Conservation (phyloP, 2,329 filamentous ascomycete genomes). For the Neofusicoccum kwambonambiense region DNA sequence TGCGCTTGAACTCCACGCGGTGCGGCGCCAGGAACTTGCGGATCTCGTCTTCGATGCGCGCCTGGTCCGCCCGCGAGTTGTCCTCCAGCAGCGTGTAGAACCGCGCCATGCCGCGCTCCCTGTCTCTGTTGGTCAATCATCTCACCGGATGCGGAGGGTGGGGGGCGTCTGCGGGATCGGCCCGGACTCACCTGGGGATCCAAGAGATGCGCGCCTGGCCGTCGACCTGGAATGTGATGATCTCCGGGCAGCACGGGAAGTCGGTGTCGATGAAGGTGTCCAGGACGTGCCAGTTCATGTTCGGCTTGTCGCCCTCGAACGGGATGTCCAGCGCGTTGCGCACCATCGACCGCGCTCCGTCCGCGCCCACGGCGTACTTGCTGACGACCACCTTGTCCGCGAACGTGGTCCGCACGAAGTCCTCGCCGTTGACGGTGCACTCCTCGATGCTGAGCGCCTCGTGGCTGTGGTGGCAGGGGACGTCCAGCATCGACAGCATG, state of each 20-base stretch:
- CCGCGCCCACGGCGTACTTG: constrained; percentile 24
- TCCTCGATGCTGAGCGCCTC: constrained; percentile 14
- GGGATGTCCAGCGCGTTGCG: constrained; percentile 35
- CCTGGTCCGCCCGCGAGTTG: constrained; percentile 36
- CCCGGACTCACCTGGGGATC: constrained; percentile 41
- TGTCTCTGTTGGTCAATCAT: background rate
- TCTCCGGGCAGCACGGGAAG: constrained; percentile 48
- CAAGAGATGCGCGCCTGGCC: constrained; percentile 49
- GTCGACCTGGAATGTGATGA: constrained; percentile 49
- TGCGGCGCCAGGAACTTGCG: constrained; percentile 47
- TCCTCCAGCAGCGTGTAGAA: constrained; percentile 51
- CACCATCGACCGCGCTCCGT: constrained; percentile 23
- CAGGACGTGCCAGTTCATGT: constrained; percentile 52
- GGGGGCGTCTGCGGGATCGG: too few species aligned
- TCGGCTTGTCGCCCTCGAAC: constrained; percentile 50
- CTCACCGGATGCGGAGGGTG: too few species aligned
- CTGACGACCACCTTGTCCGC: constrained; percentile 15
- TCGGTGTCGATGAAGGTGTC: constrained; percentile 52
- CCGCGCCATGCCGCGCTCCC: constrained; percentile 47
- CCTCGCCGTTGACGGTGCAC: constrained; percentile 13
- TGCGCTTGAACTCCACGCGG: constrained; percentile 43
- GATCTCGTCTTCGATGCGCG: constrained; percentile 39
- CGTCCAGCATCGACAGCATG: constrained; percentile 37
- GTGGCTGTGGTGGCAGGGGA: constrained; percentile 35
- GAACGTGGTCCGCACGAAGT: constrained; percentile 15